Base-by-base conservation (phyloP, 202 grass and related monocot species). In the Bolboschoenoplectus hybrid region DNA sequence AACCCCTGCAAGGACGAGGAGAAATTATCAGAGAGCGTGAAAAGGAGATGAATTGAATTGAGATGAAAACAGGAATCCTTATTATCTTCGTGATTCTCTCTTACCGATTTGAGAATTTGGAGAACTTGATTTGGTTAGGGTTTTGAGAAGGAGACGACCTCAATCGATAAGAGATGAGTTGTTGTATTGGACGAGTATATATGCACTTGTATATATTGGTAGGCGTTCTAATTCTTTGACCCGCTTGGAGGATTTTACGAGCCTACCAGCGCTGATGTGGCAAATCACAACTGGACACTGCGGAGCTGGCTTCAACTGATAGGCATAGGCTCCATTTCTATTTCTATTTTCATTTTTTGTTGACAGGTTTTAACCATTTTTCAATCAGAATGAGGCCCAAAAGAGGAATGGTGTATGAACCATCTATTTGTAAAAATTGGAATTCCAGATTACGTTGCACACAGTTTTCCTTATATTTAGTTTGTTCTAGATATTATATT, bases 11-110 rank as follows among this genome's bases (percentile, higher is more conserved):
- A 0, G 40, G 44, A 2, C 45, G 56, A 36, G 9, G 4, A 1
- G 10, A 40, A 72, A 2, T n/a, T 47, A 85, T 77, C 38, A 75
- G 34, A 90, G n/a, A 32, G 70, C 6, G 10, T 14, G n/a, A 12
- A 74, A 51, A 51, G 13, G 1, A 35, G 8, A 36, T 75, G 1
- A 14, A 17, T 68, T 32, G 82, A 63, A 72, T 14, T 67, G 9
- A 80, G 26, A 80, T 39, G 36, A 19, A 10, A 17, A 58, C 5
- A 44, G 7, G 10, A 47, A 81, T 44, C 41, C 79, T 41, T 16
- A 17, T 20, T 34, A 58, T 34, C 63, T 82, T 85, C 82, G 81
- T 72, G 74, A 89, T 82, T 84, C 20, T 79, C 19, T 57, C 66
- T 36, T 53, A 52, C 44, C 86, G 82, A 40, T 74, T 81, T 74